Conservation (phyloP, 805 yeast species). For the Metschnikowia henanensis region DNA sequence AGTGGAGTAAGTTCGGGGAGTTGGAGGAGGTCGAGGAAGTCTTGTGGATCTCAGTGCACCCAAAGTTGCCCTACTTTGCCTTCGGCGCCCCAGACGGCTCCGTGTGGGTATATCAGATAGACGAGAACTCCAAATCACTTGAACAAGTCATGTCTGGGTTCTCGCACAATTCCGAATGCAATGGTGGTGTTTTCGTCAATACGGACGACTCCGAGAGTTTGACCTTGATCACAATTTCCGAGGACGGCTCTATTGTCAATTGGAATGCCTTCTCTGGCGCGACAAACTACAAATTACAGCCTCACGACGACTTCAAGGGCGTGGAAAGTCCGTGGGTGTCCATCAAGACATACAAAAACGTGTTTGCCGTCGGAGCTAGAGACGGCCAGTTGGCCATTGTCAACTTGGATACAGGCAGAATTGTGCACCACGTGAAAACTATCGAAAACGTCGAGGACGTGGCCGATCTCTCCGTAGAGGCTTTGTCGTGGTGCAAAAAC, state of each 20-base stretch:
- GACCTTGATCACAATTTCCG: constrained; percentile 71
- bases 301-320: constrained; percentile 66
- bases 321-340: constrained; percentile 88
- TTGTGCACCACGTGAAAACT: constrained; percentile 65
- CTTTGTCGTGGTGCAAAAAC: constrained; percentile 71
- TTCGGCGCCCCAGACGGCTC: constrained; percentile 93
- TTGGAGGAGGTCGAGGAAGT: constrained; percentile 90
- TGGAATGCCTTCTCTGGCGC: constrained; percentile 88
- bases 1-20: constrained; percentile 70
- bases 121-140: constrained; percentile 43
- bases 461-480: constrained; percentile 48
- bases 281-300: constrained; percentile 64
- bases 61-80: constrained; percentile 77
- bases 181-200: constrained; percentile 74
- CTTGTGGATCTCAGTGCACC: constrained; percentile 81
- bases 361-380: constrained; percentile 80
- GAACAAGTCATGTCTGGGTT: constrained; percentile 78
- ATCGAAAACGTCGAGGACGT: constrained; percentile 51
- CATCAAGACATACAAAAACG: constrained; percentile 49
- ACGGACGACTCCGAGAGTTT: constrained; percentile 51
- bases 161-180: constrained; percentile 78
- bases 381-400: constrained; percentile 85
- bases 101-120: constrained; percentile 87
- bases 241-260: constrained; percentile 81
- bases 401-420: constrained; percentile 70